Evolutionary conservation across 306 rosid genomes (phyloP).

Genomic region (Trifolium pratense): DNA sequence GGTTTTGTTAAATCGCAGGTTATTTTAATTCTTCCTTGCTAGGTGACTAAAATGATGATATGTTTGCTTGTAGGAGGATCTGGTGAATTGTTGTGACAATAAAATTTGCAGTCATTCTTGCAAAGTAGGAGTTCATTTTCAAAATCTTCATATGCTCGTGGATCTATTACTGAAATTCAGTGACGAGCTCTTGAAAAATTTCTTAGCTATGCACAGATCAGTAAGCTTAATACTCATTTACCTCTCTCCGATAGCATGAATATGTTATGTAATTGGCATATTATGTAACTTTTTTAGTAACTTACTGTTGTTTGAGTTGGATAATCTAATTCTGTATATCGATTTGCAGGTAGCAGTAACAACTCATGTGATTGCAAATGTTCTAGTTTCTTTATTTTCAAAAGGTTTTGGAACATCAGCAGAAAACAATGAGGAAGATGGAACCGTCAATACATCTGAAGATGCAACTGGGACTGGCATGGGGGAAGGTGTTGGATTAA

Average conservation of each 20-base stretch:
- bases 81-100: slow-evolving; percentile 49
- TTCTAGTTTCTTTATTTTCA: slow-evolving; percentile 66
- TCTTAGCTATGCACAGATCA: slow-evolving; percentile 69
- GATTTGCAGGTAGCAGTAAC: slow-evolving; percentile 70
- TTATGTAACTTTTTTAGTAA: not conserved
- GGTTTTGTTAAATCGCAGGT: slow-evolving; percentile 44
- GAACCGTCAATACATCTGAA: slow-evolving; percentile 48
- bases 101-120: slow-evolving; percentile 24
- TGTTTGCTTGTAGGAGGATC: slow-evolving; percentile 59
- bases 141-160: slow-evolving; percentile 54
- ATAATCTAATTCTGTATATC: slow-evolving; percentile 26
- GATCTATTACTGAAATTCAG: slow-evolving; percentile 60
- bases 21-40: slow-evolving; percentile 6
- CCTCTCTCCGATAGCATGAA: not conserved
- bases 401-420: slow-evolving; percentile 70
- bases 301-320: not conserved
- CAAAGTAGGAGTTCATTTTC: slow-evolving; percentile 52
- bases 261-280: not conserved
- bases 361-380: slow-evolving; percentile 67
- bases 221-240: slow-evolving; percentile 51
- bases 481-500: slow-evolving; percentile 22
- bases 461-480: slow-evolving; percentile 39
- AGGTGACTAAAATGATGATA: slow-evolving; percentile 36
- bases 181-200: slow-evolving; percentile 65
- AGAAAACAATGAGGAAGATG: slow-evolving; percentile 65